Evolutionary conservation across 371 early-diverging fungal genomes (phyloP), one percentile per base, ranked within the genome.

Genomic region (Umbelopsis sp.): DNA sequence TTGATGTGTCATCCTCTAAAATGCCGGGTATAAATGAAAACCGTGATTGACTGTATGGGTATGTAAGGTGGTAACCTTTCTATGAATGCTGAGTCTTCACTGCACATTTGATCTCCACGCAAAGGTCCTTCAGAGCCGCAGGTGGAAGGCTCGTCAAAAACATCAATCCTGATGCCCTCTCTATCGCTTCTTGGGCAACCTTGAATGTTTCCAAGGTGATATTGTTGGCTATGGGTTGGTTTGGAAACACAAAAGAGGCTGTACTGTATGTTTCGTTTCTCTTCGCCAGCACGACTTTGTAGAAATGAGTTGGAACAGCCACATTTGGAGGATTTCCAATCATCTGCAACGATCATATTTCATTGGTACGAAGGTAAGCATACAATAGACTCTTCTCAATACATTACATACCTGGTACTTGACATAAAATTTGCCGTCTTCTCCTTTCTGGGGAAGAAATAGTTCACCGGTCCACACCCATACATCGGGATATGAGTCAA

Each of bases 221-320:
- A 4, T 78, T 64, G 65, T 82, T 76, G 22, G 80, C 77, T 62
- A 94, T 93, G 2, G 75, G 74, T 66, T 85, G 75, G 80, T 97
- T 97, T 14, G 96, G 96, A 62, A 97, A 66, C 3, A 96, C 90
- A 77, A 97, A 97, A 0, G 90, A 89, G 37, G 86, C 93, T 3
- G 86, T 50, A 4, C 85, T 72, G 67, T 80, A 85, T 18, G 69
- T n/a, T 71, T 64, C 46, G 12, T 70, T 74, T 25, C 74, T 72
- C 24, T 74, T 65, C 3, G 86, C 83, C 67, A 93, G 73, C 11
- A 93, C 76, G 44, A 92, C 82, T 76, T 97, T 97, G 83, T 81
- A 97, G 74, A 94, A 95, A 69, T 96, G 96, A 0, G 96, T 96
- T 12, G 97, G 96, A 2, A 97, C 97, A 12, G 94, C 93, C 32